Evolutionary conservation across 495 filamentous ascomycete genomes (phyloP).

Genomic region (Rhizodiscina lignyota): DNA sequence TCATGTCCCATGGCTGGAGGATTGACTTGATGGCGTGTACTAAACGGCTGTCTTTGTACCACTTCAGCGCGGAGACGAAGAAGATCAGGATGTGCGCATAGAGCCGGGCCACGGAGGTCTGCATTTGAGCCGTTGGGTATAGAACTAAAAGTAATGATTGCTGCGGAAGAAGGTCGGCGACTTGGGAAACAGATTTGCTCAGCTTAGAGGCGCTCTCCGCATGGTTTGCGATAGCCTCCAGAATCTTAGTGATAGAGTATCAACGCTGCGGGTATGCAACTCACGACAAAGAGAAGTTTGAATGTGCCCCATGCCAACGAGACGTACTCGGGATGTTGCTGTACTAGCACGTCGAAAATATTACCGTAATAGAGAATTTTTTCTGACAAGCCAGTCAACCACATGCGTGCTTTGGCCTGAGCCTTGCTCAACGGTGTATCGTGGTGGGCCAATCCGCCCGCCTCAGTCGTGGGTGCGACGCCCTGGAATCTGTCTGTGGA

Average conservation of each 20-base stretch:
- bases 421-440: too few species aligned
- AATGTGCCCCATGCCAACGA: constrained; percentile 4
- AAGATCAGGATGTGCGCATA: constrained; percentile 11
- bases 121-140: constrained; percentile 9
- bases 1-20: background rate
- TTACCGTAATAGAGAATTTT: background rate
- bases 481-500: too few species aligned
- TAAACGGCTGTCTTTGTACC: constrained; percentile 6
- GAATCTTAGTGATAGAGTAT: background rate
- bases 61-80: constrained; percentile 6
- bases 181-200: constrained; percentile 4
- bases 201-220: constrained; percentile 2
- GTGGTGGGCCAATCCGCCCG: too few species aligned
- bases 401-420: background rate
- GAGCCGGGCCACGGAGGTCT: constrained; percentile 6
- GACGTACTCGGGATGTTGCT: constrained; percentile 4
- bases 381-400: background rate
- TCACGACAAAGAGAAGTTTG: background rate
- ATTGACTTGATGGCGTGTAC: constrained; percentile 2
- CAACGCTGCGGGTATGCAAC: background rate
- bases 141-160: constrained; percentile 4
- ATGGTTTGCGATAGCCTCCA: constrained; percentile 6
- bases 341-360: constrained; percentile 2
- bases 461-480: too few species aligned
- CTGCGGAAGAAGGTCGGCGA: constrained; percentile 11